These are phyloP conservation scores for Marasmius fiardii DNA, from an alignment of 1,284 basidiomycete genomes.

Conservation along the genomic window DNA sequence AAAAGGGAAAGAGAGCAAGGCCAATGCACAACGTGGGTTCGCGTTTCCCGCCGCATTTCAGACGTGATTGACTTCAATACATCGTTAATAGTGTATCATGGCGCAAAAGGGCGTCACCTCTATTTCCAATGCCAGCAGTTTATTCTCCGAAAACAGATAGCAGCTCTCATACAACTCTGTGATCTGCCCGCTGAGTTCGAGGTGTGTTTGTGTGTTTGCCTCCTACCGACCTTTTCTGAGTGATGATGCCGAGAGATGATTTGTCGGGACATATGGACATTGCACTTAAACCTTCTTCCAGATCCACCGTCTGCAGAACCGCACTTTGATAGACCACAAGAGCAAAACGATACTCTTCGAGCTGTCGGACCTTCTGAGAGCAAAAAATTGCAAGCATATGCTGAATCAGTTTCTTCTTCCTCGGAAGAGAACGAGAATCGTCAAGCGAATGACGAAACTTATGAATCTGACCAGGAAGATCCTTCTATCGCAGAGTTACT, in stretches of 20 bases:
- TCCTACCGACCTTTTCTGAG: slow-evolving; percentile 3
- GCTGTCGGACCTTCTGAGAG: slow-evolving; percentile 13
- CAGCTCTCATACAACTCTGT: slow-evolving; percentile 65
- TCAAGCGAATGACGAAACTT: slow-evolving; percentile 22
- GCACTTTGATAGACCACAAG: slow-evolving; percentile 34
- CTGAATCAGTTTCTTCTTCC: slow-evolving; percentile 1
- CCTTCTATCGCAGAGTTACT: slow-evolving; percentile 51
- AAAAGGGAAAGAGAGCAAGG: slow-evolving; percentile 44
- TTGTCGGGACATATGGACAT: slow-evolving; percentile 79
- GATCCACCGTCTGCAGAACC: slow-evolving; percentile 62
- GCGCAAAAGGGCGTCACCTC: slow-evolving; percentile 68
- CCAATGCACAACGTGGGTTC: slow-evolving; percentile 54
- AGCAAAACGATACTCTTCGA: slow-evolving; percentile 29
- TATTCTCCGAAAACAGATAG: slow-evolving; percentile 72
- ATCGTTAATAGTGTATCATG: slow-evolving; percentile 71
- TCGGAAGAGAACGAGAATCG: slow-evolving; percentile 18
- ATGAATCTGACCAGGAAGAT: slow-evolving; percentile 30
- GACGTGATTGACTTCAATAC: not conserved
- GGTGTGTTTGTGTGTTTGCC: slow-evolving; percentile 36
- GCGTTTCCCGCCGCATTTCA: not conserved
- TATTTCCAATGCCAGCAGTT: slow-evolving; percentile 83
- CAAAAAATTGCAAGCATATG: not conserved
- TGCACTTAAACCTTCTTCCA: slow-evolving; percentile 66
- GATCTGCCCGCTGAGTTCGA: slow-evolving; percentile 75
- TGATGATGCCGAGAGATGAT: slow-evolving; percentile 46